Base-by-base conservation (phyloP, 2,329 filamentous ascomycete genomes). In the Cytospora chrysosperma region DNA sequence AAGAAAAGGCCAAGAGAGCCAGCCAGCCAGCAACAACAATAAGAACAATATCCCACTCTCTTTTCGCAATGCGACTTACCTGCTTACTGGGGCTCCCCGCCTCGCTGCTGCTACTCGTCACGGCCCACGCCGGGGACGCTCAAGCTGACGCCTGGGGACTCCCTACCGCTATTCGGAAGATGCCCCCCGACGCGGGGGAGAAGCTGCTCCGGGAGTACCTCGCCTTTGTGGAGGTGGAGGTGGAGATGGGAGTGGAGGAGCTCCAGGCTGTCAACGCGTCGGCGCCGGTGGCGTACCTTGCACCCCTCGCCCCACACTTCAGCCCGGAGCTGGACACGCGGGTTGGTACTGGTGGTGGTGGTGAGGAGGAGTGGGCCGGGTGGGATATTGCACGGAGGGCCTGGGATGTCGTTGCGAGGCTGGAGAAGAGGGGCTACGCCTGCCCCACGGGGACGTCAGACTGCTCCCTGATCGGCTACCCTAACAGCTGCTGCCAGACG, bases 181-280 rank as follows among this genome's bases (percentile, higher is more conserved):
- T 93, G 85, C 81, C 85, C 54, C 80, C 81, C 6, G 87, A 92
- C 71, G 83, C 86, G 56, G 85, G 85, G 65, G 88, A 91, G 72
- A 95, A 92, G 81, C 88, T 94, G 72, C 85, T 88, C 68, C 78
- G 88, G 62, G 83, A 90, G 52, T 89, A 92, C 73, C 88, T 81
- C 68, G 81, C 78, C 67, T 85, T 85, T 69, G 69, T 71, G 8
- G 61, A 72, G 17, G 71, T 72, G 43, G 73, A 68, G 5, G 66
- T 70, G 10, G n/a, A n/a, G n/a, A n/a, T n/a, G n/a, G 52, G 17
- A 32, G 72, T 73, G 59, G 71, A 71, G 56, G 68, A 67, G 9
- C 69, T 72, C 5, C 67, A 72, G 6, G 69, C 71, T 2, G 64
- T 64, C 47, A 75, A 78, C 68, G 68, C 70, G 66, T 74, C 77